Percentiles rank a stretch among this genome's conserved stretches.
Conservation (phyloP, 768 basidiomycete species). For the Kwoniella botswanensis region DNA sequence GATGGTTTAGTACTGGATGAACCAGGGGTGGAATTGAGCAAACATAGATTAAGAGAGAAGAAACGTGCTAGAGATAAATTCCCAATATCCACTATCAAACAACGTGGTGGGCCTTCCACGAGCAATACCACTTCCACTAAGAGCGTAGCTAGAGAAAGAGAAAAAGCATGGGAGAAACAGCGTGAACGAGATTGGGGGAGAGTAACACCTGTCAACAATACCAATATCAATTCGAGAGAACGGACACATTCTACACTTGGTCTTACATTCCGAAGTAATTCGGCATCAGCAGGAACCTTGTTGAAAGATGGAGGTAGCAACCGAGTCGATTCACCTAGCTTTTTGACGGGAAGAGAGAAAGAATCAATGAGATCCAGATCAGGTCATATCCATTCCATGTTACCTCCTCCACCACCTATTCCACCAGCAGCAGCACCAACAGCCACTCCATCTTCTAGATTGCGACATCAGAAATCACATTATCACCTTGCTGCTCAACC, state of each 20-base stretch:
- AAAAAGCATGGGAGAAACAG: conserved; percentile 40
- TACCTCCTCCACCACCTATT: conserved; percentile 26
- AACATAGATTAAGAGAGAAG: conserved; percentile 34
- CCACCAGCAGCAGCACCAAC: conserved; percentile 7
- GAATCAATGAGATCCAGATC: conserved; percentile 22
- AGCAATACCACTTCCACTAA: neutral
- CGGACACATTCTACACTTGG: conserved; percentile 17
- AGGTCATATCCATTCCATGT: conserved; percentile 17
- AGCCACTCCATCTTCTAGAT: conserved; percentile 35
- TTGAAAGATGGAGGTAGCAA: conserved; percentile 10
- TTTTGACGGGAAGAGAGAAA: conserved; percentile 20
- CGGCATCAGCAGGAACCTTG: conserved; percentile 25
- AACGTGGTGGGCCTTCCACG: neutral
- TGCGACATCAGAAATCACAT: conserved; percentile 56
- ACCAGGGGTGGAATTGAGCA: conserved; percentile 45
- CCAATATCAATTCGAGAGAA: neutral
- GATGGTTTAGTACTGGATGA: conserved; percentile 54
- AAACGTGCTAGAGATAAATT: conserved; percentile 24
- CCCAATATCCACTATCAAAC: neutral
- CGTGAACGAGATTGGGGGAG: conserved; percentile 45
- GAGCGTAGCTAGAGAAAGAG: conserved; percentile 22
- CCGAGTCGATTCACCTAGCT: conserved; percentile 8
- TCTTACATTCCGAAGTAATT: conserved; percentile 38
- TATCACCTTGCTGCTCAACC: conserved; percentile 35
- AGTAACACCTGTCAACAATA: conserved; percentile 23